Evolutionary conservation across 345 rosid species (phyloP), one percentile per base, ranked within the genome.

Genomic region (Gossypium ekmanianum): DNA sequence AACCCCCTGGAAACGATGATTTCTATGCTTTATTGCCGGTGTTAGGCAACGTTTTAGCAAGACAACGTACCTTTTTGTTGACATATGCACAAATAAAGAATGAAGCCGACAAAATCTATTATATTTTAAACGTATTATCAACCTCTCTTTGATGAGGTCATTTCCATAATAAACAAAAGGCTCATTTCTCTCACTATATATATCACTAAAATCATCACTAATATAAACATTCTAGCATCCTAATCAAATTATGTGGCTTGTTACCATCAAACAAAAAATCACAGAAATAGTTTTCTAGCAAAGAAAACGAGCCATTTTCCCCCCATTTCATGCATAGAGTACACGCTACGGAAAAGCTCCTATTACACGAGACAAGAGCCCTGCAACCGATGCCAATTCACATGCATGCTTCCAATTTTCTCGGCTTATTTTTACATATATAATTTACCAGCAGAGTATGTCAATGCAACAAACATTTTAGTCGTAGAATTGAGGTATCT

Each of bases 301-400:
- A 0, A 26, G 11, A 50, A 45, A 27, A 4, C 16, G 18, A 45
- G 55, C 34, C 56, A 48, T 43, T 9, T 24, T 48, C 24, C 13
- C 26, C 22, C 72, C 57, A 48, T 9, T 56, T 22, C 52, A 56
- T 55, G 64, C 64, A 71, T 71, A 27, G 64, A 71, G 74, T 56
- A 39, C 50, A 71, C 74, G 74, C 64, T 71, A 71, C 74, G 64
- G 41, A 56, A 71, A 18, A 16, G 47, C 73, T 56, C 74, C 39
- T 13, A 34, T 34, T 22, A 63, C 74, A 56, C 44, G 52, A 71
- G 64, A 71, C 74, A 56, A 20, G 74, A 71, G 64, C 20, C 74
- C 74, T 56, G 52, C 20, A 71, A 71, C 56, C 74, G 52, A 71
- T 71, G 74, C 39, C 7, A 54, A 43, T 56, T 39, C 74, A 71